Base-by-base conservation (phyloP, 192 early-diverging fungal species). In the Dimargaris cristalligena region DNA sequence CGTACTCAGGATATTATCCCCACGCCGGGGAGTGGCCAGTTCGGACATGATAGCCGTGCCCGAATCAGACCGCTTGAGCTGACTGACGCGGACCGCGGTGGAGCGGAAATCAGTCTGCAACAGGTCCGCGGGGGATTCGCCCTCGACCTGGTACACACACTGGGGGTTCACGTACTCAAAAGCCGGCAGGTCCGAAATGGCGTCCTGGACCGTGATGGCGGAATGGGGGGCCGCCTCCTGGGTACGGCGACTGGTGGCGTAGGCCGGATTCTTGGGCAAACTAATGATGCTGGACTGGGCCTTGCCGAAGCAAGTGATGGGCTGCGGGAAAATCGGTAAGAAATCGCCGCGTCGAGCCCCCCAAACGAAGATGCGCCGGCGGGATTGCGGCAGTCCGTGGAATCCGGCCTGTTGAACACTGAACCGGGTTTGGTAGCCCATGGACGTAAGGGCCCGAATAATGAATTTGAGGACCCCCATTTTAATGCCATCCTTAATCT, bases 381-480 rank as follows among this genome's bases (percentile, higher is more conserved):
- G 79, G 22, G 72, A 75, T 60, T 86, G 84, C 22, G 82, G 74
- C 23, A 84, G 56, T 23, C 78, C 81, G 62, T 78, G 71, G 63
- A 78, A 70, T 9, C 78, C 82, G 3, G 82, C 82, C 35, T 86
- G 84, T 31, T 80, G 65, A 20, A 86, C 65, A 50, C 73, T 71
- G 59, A 84, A 80, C 9, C 79, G 66, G 4, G 73, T 74, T 59
- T 84, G 83, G 52, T 84, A 86, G 23, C 82, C 82, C 73, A 86
- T 77, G 18, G 72, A 74, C 2, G 79, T 80, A 26, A 82, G 59
- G 31, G 71, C 66, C 9, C 82, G 71, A 31, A 86, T 45, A 33
- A 86, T 83, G 47, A 84, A 81, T 67, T 83, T 83, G 38, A 84
- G 61, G 52, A 81, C 73, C 3, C 79, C 79, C 74, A 79, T 78